These are phyloP conservation scores for Globisporangium splendens DNA, from an alignment of 352 stramenopile species.

Conservation along the genomic window DNA sequence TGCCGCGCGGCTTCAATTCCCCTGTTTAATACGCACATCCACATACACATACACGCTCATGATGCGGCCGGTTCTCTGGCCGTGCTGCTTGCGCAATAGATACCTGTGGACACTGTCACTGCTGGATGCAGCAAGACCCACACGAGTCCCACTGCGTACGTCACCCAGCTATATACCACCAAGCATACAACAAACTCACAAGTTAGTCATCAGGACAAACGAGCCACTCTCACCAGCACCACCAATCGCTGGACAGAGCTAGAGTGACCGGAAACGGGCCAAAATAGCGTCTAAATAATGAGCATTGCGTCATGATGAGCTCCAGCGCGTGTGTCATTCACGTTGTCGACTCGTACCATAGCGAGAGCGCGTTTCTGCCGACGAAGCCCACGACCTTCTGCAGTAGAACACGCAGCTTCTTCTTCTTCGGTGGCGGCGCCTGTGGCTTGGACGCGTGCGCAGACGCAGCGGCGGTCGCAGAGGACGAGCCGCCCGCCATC, in stretches of 20 bases:
- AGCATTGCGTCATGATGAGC: no score
- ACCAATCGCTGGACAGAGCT: no score
- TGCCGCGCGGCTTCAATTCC: slow-evolving; percentile 78
- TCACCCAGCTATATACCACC: slow-evolving; percentile 47
- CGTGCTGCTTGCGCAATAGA: not conserved
- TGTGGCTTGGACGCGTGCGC: not conserved
- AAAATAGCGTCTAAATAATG: not conserved
- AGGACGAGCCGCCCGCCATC: no score
- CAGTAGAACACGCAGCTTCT: slow-evolving; percentile 13
- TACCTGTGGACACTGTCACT: slow-evolving; percentile 75
- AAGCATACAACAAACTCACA: not conserved
- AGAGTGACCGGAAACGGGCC: not conserved
- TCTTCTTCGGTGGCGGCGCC: no score
- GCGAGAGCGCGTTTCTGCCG: slow-evolving; percentile 1
- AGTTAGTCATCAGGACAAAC: not conserved
- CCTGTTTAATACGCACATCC: slow-evolving; percentile 16
- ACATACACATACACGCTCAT: not conserved
- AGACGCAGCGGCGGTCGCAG: not conserved
- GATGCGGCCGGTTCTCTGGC: not conserved
- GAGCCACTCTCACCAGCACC: no score
- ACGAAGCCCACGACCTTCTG: slow-evolving; percentile 9
- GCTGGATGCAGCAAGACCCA: slow-evolving; percentile 79
- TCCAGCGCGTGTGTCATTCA: no score
- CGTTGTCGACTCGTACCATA: slow-evolving; percentile 11
- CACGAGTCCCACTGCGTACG: slow-evolving; percentile 58